Conservation (phyloP, 2,329 filamentous ascomycete genomes). For the Calcarisporium arbuscula region DNA sequence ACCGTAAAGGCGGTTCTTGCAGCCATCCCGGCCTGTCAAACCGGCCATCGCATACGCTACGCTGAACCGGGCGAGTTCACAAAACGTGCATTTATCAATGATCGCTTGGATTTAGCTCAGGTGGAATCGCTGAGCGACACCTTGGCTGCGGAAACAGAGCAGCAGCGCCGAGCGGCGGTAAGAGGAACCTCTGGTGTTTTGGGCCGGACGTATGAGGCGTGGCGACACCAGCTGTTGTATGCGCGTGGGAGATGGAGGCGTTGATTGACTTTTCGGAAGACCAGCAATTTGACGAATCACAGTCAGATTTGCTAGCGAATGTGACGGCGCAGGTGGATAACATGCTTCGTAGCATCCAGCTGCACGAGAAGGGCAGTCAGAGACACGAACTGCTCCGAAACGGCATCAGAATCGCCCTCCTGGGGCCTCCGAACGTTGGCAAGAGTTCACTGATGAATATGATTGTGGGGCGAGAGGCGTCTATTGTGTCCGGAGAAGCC, state of each 20-base stretch:
- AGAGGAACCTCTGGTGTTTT: conserved; percentile 67
- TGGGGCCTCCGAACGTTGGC: conserved; percentile 89
- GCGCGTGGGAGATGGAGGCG: conserved; percentile 91
- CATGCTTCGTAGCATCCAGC: conserved; percentile 56
- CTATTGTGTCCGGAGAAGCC: conserved; percentile 88
- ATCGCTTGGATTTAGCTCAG: conserved; percentile 79
- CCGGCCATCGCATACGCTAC: conserved; percentile 57
- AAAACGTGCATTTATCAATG: conserved; percentile 80
- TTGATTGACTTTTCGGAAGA: conserved; percentile 97
- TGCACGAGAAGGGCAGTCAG: conserved; percentile 71
- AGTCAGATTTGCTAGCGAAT: conserved; percentile 61
- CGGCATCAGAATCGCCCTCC: conserved; percentile 78
- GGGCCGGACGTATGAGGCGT: conserved; percentile 71
- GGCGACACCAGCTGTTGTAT: conserved; percentile 70
- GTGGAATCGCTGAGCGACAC: conserved; percentile 61
- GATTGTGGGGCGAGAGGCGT: conserved; percentile 85
- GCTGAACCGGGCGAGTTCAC: conserved; percentile 97
- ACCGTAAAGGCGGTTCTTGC: conserved; percentile 80
- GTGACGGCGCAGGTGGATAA: conserved; percentile 58
- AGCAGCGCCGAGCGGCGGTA: conserved; percentile 82
- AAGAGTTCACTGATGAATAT: conserved; percentile 92
- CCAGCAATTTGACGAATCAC: conserved; percentile 91
- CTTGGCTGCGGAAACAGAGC: conserved; percentile 72
- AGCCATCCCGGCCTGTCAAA: conserved; percentile 58
- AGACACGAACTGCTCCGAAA: conserved; percentile 76